A percentile compares a stretch with the other conserved stretches of the same genome.
These are phyloP conservation scores for Pythium diclinum DNA, from an alignment of 352 stramenopile genomes.

Conservation along the genomic window DNA sequence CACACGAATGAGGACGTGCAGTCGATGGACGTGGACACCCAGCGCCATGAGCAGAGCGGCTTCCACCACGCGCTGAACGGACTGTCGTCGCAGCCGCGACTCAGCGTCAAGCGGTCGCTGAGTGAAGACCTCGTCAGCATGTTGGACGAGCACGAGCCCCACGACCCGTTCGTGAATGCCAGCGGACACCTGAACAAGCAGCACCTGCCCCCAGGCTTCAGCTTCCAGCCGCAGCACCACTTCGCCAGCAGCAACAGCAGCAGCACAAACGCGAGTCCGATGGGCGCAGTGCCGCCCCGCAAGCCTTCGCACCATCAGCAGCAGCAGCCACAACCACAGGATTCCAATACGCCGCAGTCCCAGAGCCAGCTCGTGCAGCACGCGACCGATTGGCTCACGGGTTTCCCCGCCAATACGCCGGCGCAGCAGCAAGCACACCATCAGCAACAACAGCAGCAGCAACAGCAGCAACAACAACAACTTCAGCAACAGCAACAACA, in stretches of 20 bases:
- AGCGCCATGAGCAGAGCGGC: conserved; percentile 5
- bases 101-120: conserved; percentile 49
- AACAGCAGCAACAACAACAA: conserved; percentile 21
- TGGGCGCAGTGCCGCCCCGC: background rate
- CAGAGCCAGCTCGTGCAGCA: conserved; percentile 43
- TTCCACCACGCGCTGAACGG: conserved; percentile 19
- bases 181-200: conserved; percentile 8
- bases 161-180: conserved; percentile 13
- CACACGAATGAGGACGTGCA: background rate
- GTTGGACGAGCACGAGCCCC: conserved; percentile 53
- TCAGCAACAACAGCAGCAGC: conserved; percentile 17
- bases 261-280: conserved; percentile 8
- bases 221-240: conserved; percentile 12
- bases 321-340: conserved; percentile 20
- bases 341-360: conserved; percentile 19
- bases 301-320: conserved; percentile 21
- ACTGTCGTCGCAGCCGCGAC: conserved; percentile 28
- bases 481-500: conserved; percentile 9
- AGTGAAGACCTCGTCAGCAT: conserved; percentile 81
- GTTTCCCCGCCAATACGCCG: conserved; percentile 14
- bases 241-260: conserved; percentile 8
- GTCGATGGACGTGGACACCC: conserved; percentile 21
- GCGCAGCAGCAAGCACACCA: conserved; percentile 12
- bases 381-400: conserved; percentile 13
- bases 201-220: conserved; percentile 7